phyloP scores from a whole-genome alignment of 1,139 yeast species.

The Suhomyces atakaporum region DNA sequence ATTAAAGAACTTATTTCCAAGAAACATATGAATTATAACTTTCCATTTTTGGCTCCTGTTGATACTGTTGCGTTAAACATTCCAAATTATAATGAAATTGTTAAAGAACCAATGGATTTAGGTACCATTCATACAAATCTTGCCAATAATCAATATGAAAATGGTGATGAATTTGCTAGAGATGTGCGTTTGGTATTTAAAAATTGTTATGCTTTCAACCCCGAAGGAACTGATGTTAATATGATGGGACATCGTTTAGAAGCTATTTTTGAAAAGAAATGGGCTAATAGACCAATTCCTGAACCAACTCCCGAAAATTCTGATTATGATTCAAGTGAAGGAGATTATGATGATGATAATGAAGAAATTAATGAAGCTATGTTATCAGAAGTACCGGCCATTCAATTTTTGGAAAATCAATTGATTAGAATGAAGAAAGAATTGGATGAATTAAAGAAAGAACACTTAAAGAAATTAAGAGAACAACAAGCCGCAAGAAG shows the following conservation, averaged over 20 bases:
- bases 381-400: conserved; percentile 79
- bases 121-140: conserved; percentile 81
- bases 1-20: conserved; percentile 80
- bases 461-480: conserved; percentile 59
- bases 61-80: conserved; percentile 93
- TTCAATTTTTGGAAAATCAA: conserved; percentile 85
- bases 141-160: conserved; percentile 83
- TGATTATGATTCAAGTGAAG: conserved; percentile 42
- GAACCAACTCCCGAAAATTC: conserved; percentile 52
- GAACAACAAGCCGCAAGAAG: conserved; percentile 46
- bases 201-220: conserved; percentile 90
- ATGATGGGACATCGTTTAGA: conserved; percentile 94
- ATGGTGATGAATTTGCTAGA: conserved; percentile 81
- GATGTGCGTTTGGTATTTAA: conserved; percentile 82
- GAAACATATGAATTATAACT: conserved; percentile 80
- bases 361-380: conserved; percentile 73
- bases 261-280: conserved; percentile 78
- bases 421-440: conserved; percentile 83
- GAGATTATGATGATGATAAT: conserved; percentile 51
- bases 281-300: conserved; percentile 87
- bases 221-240: conserved; percentile 94
- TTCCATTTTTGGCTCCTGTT: conserved; percentile 91
- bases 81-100: conserved; percentile 82
- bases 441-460: conserved; percentile 75
- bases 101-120: conserved; percentile 94